Base-by-base conservation (phyloP, 768 basidiomycete genomes). In the Dictyophora rubrovolvata region DNA sequence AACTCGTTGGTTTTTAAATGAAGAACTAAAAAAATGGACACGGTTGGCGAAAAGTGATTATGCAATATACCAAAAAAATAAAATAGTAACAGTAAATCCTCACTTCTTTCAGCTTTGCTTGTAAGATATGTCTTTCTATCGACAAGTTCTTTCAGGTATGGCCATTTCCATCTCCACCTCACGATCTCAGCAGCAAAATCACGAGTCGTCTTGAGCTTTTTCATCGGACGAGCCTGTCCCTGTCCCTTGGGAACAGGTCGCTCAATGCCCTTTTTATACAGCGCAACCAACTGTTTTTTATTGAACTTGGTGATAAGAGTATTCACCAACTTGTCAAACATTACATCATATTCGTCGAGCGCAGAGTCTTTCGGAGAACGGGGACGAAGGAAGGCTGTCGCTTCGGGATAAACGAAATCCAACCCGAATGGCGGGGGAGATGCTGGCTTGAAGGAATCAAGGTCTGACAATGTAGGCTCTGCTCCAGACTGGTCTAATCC, bases 401-500 rank as follows among this genome's bases (percentile, higher is more conserved):
- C 23, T 7, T 35, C 23, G 22, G 57, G 57, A 51, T 59, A 50
- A 10, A 59, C 33, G 36, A 51, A 59, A 11, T 59, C 50, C 20
- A 61, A 46, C 1, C 11, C 11, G 36, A 57, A 47, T 12, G n/a
- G 22, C 6, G 61, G 61, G 17, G 36, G 37, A 5, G 18, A 28
- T 4, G 14, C 14, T 1, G 61, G 61, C 37, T 54, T 52, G 16
- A 52, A 58, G 16, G 35, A 56, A 21, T 61, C 56, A 33, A 61
- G 51, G 50, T 61, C 61, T 10, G 12, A 17, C 9, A 61, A 37
- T 20, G 61, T 61, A 8, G 61, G 61, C 5, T 61, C 56, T 50
- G 21, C 21, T 2, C 7, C n/a, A 16, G 33, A 18, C 18, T 18
- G 50, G 18, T 33, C 47, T 11, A 36, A 23, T 17, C 22, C 23